Evolutionary conservation across 495 filamentous ascomycete genomes (phyloP).

Genomic region (Hyaloscypha finlandica): DNA sequence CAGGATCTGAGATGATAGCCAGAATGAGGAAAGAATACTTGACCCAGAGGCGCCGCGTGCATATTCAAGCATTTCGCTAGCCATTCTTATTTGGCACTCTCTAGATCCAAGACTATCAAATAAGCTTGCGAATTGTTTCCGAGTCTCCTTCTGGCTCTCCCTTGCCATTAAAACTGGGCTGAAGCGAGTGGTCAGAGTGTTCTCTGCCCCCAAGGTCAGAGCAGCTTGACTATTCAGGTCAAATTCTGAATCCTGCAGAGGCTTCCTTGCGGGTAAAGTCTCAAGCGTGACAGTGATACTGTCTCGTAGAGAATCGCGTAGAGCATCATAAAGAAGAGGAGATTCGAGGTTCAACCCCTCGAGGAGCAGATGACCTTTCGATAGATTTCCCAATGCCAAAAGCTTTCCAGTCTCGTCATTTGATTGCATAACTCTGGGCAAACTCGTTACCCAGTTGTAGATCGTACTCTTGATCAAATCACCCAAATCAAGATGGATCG

Average conservation of each 20-base stretch:
- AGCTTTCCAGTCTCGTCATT: conserved; percentile 78
- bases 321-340: conserved; percentile 64
- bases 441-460: conserved; percentile 77
- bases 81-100: conserved; percentile 47
- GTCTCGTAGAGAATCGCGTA: conserved; percentile 65
- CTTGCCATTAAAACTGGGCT: conserved; percentile 63
- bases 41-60: conserved; percentile 55
- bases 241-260: conserved; percentile 25
- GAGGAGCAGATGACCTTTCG: conserved; percentile 70
- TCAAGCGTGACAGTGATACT: conserved; percentile 52
- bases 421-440: conserved; percentile 82
- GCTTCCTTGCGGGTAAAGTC: conserved; percentile 31
- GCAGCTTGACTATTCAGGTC: conserved; percentile 28
- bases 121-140: conserved; percentile 50
- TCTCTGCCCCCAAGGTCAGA: conserved; percentile 30
- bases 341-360: conserved; percentile 65
- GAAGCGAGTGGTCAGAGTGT: conserved; percentile 46
- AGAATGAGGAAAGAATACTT: conserved; percentile 69
- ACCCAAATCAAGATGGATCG: conserved; percentile 61
- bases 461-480: conserved; percentile 71
- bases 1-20: conserved; percentile 77
- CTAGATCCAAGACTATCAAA: conserved; percentile 48
- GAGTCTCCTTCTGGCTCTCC: conserved; percentile 63
- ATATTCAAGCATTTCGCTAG: conserved; percentile 59
- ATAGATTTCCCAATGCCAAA: conserved; percentile 70